Conservation (phyloP, 352 stramenopile genomes). For the Pythium sukuiense region DNA sequence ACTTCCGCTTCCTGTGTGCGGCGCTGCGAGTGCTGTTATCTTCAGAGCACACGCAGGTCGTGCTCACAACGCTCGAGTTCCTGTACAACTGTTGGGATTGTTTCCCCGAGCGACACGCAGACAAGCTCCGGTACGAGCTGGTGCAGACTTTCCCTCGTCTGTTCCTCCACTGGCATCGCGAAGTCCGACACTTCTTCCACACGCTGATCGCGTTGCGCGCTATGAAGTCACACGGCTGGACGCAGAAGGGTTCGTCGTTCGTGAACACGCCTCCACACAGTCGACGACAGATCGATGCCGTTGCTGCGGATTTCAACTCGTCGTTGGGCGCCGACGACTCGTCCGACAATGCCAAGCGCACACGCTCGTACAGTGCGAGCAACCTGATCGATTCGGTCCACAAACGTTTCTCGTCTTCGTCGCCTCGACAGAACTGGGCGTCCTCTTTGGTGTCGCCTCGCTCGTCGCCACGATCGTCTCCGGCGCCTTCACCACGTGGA, state of each 20-base stretch:
- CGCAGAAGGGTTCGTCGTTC: conserved; percentile 80
- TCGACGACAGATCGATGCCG: conserved; percentile 84
- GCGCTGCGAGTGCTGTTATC: conserved; percentile 79
- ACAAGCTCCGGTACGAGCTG: conserved; percentile 84
- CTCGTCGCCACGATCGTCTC: conserved; percentile 67
- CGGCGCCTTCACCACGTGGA: conserved; percentile 49
- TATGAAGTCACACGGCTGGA: conserved; percentile 87
- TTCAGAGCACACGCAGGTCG: conserved; percentile 86
- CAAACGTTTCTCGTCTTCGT: conserved; percentile 76
- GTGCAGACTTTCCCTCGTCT: conserved; percentile 75
- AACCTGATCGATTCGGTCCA: conserved; percentile 83
- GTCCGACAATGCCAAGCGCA: conserved; percentile 49
- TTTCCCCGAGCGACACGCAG: conserved; percentile 85
- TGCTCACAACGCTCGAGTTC: conserved; percentile 86
- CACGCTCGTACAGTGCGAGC: conserved; percentile 80
- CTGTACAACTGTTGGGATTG: conserved; percentile 91
- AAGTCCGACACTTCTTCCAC: conserved; percentile 88
- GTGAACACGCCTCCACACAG: conserved; percentile 87
- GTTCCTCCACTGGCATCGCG: conserved; percentile 87
- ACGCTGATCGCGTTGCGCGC: conserved; percentile 83
- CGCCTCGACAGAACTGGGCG: conserved; percentile 22
- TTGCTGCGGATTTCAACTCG: conserved; percentile 84
- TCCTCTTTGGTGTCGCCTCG: conserved; percentile 30
- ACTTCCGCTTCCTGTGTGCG: conserved; percentile 84
- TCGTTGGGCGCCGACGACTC: conserved; percentile 72